phyloP scores from a whole-genome alignment of 805 yeast species.

The Lipomyces kockii region DNA sequence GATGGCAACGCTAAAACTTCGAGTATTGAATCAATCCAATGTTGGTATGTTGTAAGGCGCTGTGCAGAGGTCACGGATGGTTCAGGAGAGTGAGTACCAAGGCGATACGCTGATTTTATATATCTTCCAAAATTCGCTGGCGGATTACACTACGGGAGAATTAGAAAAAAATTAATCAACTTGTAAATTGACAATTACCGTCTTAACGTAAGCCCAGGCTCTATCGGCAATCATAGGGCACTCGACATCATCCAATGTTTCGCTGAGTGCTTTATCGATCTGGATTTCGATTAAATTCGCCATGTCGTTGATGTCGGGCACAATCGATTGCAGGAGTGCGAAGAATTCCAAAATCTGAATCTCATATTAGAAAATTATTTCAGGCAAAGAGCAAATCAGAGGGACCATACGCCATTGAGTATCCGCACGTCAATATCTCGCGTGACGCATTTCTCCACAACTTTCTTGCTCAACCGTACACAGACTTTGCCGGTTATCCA shows the following conservation, averaged over 20 bases:
- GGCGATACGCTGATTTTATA: background rate
- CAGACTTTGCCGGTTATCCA: slow-evolving; percentile 5
- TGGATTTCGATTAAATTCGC: background rate
- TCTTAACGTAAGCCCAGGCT: background rate
- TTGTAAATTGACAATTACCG: background rate
- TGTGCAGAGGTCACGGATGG: background rate
- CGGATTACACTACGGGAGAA: background rate
- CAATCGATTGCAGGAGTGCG: background rate
- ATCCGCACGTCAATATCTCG: background rate
- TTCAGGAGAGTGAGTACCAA: background rate
- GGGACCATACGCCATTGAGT: background rate
- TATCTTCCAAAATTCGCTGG: background rate
- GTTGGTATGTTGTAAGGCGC: background rate
- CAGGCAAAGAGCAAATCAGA: background rate
- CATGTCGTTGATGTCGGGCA: background rate
- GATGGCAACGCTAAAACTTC: background rate
- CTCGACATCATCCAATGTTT: background rate
- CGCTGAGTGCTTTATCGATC: background rate
- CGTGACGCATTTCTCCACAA: background rate
- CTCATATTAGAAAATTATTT: background rate
- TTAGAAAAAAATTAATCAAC: background rate
- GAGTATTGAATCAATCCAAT: background rate
- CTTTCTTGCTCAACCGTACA: background rate
- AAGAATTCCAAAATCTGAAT: background rate
- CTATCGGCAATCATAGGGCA: background rate